Base-by-base conservation (phyloP, 2,329 filamentous ascomycete species). In the Botrytis galanthina region DNA sequence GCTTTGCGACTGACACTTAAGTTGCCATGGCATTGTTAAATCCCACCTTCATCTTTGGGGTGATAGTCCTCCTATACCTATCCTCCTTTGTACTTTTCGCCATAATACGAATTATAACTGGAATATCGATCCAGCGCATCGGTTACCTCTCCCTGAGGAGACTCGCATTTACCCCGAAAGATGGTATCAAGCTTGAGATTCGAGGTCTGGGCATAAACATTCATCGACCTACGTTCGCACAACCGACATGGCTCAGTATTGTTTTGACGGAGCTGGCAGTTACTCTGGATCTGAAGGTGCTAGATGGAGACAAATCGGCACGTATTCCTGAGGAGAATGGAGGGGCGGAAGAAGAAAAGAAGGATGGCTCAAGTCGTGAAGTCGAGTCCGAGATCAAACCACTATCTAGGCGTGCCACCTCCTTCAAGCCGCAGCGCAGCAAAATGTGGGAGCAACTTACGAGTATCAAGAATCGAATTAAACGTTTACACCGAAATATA, bases 241-340 rank as follows among this genome's bases (percentile, higher is more conserved):
- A 98, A 82, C 96, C 96, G 62, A 98, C 97, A 75, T 98, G 95
- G 94, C 85, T 97, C 78, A 98, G 95, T 81, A 87, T 99, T 69
- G 93, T 96, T 14, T 84, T 99, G 74, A 93, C 90, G 79, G 96
- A 98, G 81, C 85, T 98, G 68, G 92, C 91, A 68, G 87, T 99
- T 69, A 97, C 93, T 0, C 82, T 98, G 61, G 93, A 99, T 80
- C 85, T 94, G 63, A 87, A 88, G 74, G 87, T 89, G 66, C 83
- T 96, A 60, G 88, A 89, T 77, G 84, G 84, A 39, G 84, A 84
- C 71, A 80, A 79, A 71, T 32, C 61, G 64, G 74, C 73, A 39
- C 70, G 76, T 22, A 62, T 60, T 62, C 69, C 78, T 78, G 72
- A 80, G 75, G 69, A 75, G 18, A 75, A 78, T 42, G 76, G 73